Evolutionary conservation across 768 basidiomycete genomes (phyloP).

Genomic region (Wakefieldia striispora): DNA sequence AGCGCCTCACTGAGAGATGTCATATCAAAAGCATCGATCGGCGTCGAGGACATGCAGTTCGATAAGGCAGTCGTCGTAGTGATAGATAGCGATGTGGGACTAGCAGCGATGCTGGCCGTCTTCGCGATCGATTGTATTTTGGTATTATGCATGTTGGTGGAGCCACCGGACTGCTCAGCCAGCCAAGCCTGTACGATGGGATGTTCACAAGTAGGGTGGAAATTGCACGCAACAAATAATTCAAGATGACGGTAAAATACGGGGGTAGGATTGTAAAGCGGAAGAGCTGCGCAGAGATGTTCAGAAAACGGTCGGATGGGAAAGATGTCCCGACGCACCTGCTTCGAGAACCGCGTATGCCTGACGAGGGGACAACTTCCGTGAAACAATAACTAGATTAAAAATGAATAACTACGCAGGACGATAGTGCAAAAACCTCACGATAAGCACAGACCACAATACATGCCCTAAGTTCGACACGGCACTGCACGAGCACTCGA

Average conservation of each 20-base stretch:
- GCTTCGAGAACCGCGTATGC: slow-evolving; percentile 42
- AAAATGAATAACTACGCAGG: not conserved
- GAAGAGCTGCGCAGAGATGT: slow-evolving; percentile 37
- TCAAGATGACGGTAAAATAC: slow-evolving; percentile 48
- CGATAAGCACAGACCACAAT: slow-evolving; percentile 52
- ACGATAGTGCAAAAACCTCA: slow-evolving; percentile 28
- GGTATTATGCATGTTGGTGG: slow-evolving; percentile 4
- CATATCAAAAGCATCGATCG: slow-evolving; percentile 24
- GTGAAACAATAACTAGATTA: slow-evolving; percentile 46
- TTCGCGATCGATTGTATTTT: slow-evolving; percentile 15
- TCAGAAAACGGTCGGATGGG: not conserved
- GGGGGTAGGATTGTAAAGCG: slow-evolving; percentile 50
- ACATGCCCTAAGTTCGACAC: slow-evolving; percentile 53
- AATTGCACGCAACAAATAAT: slow-evolving; percentile 42
- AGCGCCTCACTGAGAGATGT: slow-evolving; percentile 23
- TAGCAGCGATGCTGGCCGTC: not conserved
- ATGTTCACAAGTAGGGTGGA: slow-evolving; percentile 38
- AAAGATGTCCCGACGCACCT: slow-evolving; percentile 30
- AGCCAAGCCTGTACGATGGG: slow-evolving; percentile 42
- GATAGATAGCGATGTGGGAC: slow-evolving; percentile 12
- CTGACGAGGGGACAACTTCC: slow-evolving; percentile 36
- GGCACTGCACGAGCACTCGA: slow-evolving; percentile 53
- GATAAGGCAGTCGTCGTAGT: slow-evolving; percentile 8
- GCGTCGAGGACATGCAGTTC: slow-evolving; percentile 1
- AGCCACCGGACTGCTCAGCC: slow-evolving; percentile 25